phyloP scores from a whole-genome alignment of 2,329 filamentous ascomycete species.

The Hypomyces perniciosus region DNA sequence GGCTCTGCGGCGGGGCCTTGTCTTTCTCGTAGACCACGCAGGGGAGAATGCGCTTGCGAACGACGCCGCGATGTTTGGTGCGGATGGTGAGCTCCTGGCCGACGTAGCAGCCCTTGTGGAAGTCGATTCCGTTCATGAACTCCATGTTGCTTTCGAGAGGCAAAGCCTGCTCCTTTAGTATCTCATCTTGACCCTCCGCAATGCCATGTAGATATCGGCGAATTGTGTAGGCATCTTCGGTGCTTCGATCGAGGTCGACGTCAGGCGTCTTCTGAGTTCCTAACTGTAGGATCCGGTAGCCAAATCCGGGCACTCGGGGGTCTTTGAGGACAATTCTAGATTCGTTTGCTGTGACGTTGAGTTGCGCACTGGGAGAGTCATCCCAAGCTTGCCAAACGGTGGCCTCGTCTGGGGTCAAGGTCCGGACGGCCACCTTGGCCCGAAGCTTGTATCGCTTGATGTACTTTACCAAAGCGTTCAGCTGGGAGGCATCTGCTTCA shows the following conservation, averaged over 20 bases:
- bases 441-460: conserved; percentile 82
- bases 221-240: conserved; percentile 61
- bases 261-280: conserved; percentile 24
- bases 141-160: conserved; percentile 91
- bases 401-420: conserved; percentile 59
- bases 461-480: conserved; percentile 58
- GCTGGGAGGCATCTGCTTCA: conserved; percentile 71
- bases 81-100: conserved; percentile 95
- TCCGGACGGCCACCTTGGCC: conserved; percentile 65
- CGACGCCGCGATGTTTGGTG: conserved; percentile 88
- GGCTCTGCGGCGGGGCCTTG: conserved; percentile 29
- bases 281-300: conserved; percentile 40
- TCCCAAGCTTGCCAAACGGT: conserved; percentile 72
- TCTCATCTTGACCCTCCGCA: conserved; percentile 77
- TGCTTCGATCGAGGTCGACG: conserved; percentile 40
- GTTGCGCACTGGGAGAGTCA: conserved; percentile 28
- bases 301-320: conserved; percentile 49
- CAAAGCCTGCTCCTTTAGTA: conserved; percentile 63
- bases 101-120: conserved; percentile 93
- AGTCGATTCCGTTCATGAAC: conserved; percentile 78
- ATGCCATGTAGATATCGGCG: conserved; percentile 75
- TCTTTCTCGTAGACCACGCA: conserved; percentile 60
- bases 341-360: conserved; percentile 1
- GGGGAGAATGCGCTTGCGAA: conserved; percentile 83
- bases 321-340: conserved; percentile 41